phyloP scores from a whole-genome alignment of 148 eudicot genomes.

The Diospyros kaki region DNA sequence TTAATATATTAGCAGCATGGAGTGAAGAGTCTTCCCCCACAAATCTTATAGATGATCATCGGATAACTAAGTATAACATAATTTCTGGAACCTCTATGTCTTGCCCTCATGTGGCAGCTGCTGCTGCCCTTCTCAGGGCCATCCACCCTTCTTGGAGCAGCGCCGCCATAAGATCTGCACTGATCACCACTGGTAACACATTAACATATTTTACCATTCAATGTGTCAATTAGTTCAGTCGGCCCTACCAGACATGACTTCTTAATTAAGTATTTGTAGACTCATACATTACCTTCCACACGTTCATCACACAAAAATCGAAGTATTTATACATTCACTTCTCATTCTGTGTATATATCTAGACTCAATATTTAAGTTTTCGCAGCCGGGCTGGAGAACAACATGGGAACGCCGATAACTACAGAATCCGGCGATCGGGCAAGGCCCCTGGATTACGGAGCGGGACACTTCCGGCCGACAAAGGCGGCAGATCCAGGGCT shows the following conservation, averaged over 20 bases:
- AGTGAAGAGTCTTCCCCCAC: conserved; percentile 30
- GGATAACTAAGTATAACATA: too few species aligned
- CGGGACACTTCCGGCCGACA: conserved; percentile 16
- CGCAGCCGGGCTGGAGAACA: conserved; percentile 12
- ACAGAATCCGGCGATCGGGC: conserved; percentile 2
- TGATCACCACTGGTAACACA: conserved; percentile 57
- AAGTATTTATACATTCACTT: too few species aligned
- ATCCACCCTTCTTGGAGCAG: conserved; percentile 73
- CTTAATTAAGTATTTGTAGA: too few species aligned
- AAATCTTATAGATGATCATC: too few species aligned
- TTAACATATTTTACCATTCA: too few species aligned
- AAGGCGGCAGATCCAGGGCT: conserved; percentile 23
- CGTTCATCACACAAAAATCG: too few species aligned
- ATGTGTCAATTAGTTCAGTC: too few species aligned
- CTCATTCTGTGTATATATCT: background rate
- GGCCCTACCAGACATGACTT: too few species aligned
- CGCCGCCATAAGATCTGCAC: conserved; percentile 85
- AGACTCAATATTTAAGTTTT: background rate
- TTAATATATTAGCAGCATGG: conserved; percentile 85
- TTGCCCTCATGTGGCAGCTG: conserved; percentile 82
- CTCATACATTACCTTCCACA: too few species aligned
- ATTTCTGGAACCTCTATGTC: conserved; percentile 86
- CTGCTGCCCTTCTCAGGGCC: conserved; percentile 82
- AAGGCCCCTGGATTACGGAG: conserved; percentile 15
- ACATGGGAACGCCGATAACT: conserved; percentile 11